Conservation (phyloP, 352 stramenopile species). For the Elongisporangium prolatum region DNA sequence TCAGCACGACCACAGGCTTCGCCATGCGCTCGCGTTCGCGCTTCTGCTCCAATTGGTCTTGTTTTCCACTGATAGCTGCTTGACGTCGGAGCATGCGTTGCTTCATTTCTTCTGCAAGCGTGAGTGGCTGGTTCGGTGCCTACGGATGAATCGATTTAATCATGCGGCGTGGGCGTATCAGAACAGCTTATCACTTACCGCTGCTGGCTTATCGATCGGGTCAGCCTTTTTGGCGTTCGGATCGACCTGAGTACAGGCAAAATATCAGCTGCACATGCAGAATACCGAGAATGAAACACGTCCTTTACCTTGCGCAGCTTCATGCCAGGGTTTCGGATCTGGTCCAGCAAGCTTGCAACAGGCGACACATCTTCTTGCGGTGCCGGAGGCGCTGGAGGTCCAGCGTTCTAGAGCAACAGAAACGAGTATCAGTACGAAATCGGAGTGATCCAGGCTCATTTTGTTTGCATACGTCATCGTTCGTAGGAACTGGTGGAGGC, state of each 20-base stretch:
- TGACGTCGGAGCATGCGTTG: constrained; percentile 72
- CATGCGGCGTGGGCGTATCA: background rate
- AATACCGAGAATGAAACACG: background rate
- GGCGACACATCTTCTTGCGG: constrained; percentile 26
- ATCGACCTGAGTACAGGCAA: constrained; percentile 19
- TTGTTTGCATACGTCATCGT: constrained; percentile 20
- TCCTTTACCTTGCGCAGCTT: constrained; percentile 40
- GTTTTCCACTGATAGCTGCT: constrained; percentile 78
- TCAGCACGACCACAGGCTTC: constrained; percentile 75
- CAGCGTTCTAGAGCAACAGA: constrained; percentile 18
- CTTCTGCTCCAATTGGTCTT: constrained; percentile 77
- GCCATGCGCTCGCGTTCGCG: constrained; percentile 63
- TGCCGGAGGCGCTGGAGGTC: constrained; percentile 16
- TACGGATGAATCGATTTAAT: background rate
- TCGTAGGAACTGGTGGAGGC: constrained; percentile 25
- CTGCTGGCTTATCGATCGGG: constrained; percentile 21
- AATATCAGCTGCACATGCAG: background rate
- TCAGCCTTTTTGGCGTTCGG: constrained; percentile 25
- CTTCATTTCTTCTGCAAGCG: constrained; percentile 81
- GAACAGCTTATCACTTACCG: no score
- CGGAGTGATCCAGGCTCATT: no score
- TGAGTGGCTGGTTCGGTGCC: constrained; percentile 41
- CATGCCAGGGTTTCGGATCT: constrained; percentile 58
- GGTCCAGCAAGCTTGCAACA: constrained; percentile 38
- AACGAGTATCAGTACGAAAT: no score